Percentiles rank a stretch among this genome's conserved stretches.
These are phyloP conservation scores for Aegilops speltoides DNA, from an alignment of 176 grass and related monocot genomes.

Conservation along the genomic window DNA sequence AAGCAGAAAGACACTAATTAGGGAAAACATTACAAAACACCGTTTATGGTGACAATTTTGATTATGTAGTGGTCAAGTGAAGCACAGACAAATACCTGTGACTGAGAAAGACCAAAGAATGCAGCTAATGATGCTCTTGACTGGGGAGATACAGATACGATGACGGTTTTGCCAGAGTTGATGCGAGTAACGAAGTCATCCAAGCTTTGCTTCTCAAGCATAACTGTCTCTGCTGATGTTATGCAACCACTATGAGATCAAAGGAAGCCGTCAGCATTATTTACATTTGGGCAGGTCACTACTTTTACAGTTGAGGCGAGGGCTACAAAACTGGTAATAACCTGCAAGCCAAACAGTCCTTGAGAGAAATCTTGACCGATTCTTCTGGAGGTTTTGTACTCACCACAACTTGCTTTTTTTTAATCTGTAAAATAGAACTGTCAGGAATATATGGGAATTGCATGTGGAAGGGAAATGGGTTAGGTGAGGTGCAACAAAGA, in stretches of 20 bases:
- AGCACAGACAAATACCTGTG: slow-evolving; percentile 51
- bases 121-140: slow-evolving; percentile 95
- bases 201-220: slow-evolving; percentile 99
- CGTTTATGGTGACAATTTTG: background rate
- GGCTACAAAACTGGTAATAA: slow-evolving; percentile 18
- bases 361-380: slow-evolving; percentile 92
- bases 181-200: slow-evolving; percentile 71
- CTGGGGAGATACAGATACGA: slow-evolving; percentile 92
- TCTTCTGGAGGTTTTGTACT: slow-evolving; percentile 66
- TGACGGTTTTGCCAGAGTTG: slow-evolving; percentile 62
- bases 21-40: background rate
- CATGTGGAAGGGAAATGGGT: background rate
- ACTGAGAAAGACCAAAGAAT: slow-evolving; percentile 74
- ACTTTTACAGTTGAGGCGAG: background rate
- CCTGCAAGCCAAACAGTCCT: slow-evolving; percentile 99
- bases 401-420: slow-evolving; percentile 50
- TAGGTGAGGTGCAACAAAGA: background rate
- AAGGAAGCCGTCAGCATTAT: slow-evolving; percentile 21
- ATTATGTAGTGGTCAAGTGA: background rate
- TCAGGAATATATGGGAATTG: slow-evolving; percentile 14
- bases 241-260: slow-evolving; percentile 81
- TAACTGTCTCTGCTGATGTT: slow-evolving; percentile 94
- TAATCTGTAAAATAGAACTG: slow-evolving; percentile 41
- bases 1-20: background rate
- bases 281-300: background rate